phyloP scores from a whole-genome alignment of 306 rosid genomes.

The Lagenaria siceraria region DNA sequence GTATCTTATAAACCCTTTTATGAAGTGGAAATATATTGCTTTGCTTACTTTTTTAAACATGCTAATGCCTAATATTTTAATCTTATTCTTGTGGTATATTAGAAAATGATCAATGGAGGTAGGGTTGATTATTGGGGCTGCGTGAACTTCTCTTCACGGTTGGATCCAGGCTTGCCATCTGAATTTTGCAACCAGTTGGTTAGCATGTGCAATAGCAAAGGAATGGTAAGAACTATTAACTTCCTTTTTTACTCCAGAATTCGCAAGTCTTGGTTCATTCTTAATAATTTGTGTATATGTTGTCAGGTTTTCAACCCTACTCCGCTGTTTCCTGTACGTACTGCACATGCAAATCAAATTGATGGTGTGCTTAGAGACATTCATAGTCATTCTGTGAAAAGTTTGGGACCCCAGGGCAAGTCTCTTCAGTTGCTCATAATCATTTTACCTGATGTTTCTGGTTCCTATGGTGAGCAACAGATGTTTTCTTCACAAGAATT shows the following conservation, averaged over 20 bases:
- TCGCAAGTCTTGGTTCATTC: neutral
- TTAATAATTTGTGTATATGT: neutral
- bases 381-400: constrained; percentile 14
- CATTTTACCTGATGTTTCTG: constrained; percentile 53
- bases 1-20: neutral
- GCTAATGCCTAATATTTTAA: neutral
- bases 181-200: constrained; percentile 25
- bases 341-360: constrained; percentile 8
- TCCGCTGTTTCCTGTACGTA: constrained; percentile 25
- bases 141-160: constrained; percentile 28
- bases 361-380: constrained; percentile 29
- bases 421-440: constrained; percentile 43
- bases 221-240: constrained; percentile 39
- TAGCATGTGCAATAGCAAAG: constrained; percentile 46
- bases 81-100: neutral
- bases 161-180: neutral
- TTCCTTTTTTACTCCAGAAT: neutral
- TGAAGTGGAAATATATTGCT: neutral
- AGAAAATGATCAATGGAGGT: constrained; percentile 73
- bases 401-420: neutral
- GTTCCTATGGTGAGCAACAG: constrained; percentile 47
- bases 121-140: constrained; percentile 36
- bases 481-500: neutral
- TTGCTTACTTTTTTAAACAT: neutral
- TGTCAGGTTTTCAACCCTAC: constrained; percentile 22